Evolutionary conservation across 768 basidiomycete species (phyloP), one percentile per base, ranked within the genome.

Genomic region (Galerina marginata): DNA sequence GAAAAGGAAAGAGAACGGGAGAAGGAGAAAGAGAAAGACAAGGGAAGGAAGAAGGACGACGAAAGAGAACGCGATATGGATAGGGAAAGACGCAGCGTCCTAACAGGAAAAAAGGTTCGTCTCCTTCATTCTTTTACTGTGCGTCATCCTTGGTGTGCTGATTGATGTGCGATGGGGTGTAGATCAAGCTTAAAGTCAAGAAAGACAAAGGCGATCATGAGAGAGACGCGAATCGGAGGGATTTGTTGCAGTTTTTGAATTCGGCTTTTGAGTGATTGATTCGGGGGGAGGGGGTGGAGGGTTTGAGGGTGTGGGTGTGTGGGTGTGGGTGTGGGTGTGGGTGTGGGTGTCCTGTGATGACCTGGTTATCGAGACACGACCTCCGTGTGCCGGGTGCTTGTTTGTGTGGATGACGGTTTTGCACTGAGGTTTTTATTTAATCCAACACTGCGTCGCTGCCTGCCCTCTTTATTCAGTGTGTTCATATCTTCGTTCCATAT

Each of bases 121-220:
- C 33, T 15, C 26, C 16, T 9, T 2, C 33, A n/a, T 33, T 42
- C 48, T 47, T 38, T 48, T 11, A n/a, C n/a, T n/a, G n/a, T n/a
- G n/a, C n/a, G n/a, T 50, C 49, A 10, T 33, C 14, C 15, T 44
- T 16, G 1, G 29, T 33, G 29, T 33, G 29, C 29, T 33, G 2
- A 33, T 20, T 33, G 29, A 33, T 33, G 7, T 5, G 29, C 4
- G 29, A 33, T 5, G 4, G 15, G 51, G 38, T 63, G 40, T 45
- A 87, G 86, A 87, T 87, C 49, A 87, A 87, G 68, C 69, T 87
- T 43, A 87, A 86, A 69, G 83, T 88, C 11, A 84, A 83, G 75
- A 86, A 84, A 66, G 84, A 85, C 54, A 81, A 81, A 43, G 80
- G 73, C 16, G 86, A 87, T 60, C 70, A 81, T 42, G 85, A 85